A percentile compares a stretch with the other conserved stretches of the same genome.
phyloP scores from a whole-genome alignment of 139 green algal species.

The Chlamydomonas sp. region DNA sequence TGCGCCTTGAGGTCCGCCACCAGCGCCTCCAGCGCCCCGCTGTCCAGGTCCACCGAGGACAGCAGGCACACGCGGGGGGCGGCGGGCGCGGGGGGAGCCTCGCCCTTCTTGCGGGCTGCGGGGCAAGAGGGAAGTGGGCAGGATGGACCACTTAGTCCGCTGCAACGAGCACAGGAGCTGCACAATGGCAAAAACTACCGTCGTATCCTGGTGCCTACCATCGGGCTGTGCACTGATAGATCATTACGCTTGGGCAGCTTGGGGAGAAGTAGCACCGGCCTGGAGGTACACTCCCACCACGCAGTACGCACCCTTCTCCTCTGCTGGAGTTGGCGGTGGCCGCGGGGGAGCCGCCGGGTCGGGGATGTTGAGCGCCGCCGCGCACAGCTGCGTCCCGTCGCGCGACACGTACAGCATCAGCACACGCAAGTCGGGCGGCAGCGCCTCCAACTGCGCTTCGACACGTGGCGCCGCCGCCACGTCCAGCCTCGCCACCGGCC shows the following conservation, averaged over 20 bases:
- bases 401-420: slow-evolving; percentile 39
- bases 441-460: slow-evolving; percentile 9
- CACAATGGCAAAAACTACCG: too few relatives aligned
- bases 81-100: not conserved
- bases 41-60: not conserved
- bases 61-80: slow-evolving; percentile 3
- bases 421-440: slow-evolving; percentile 31
- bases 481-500: not conserved
- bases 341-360: not conserved
- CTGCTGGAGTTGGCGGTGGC: not conserved
- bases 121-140: too few relatives aligned
- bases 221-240: too few relatives aligned
- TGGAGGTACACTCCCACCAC: too few relatives aligned
- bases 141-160: too few relatives aligned
- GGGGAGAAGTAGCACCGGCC: too few relatives aligned
- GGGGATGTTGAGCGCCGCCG: slow-evolving; percentile 38
- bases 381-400: slow-evolving; percentile 8
- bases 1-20: not conserved
- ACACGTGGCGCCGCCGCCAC: slow-evolving; percentile 19
- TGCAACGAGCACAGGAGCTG: too few relatives aligned
- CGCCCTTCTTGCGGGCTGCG: slow-evolving; percentile 21
- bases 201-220: too few relatives aligned
- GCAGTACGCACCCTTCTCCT: slow-evolving; percentile 8
- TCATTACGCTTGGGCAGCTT: too few relatives aligned
- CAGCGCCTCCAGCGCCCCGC: slow-evolving; percentile 26